A percentile compares a stretch with the other conserved stretches of the same genome.
phyloP scores from a whole-genome alignment of 164 flowering plant species.

The Magnolia officinalis region DNA sequence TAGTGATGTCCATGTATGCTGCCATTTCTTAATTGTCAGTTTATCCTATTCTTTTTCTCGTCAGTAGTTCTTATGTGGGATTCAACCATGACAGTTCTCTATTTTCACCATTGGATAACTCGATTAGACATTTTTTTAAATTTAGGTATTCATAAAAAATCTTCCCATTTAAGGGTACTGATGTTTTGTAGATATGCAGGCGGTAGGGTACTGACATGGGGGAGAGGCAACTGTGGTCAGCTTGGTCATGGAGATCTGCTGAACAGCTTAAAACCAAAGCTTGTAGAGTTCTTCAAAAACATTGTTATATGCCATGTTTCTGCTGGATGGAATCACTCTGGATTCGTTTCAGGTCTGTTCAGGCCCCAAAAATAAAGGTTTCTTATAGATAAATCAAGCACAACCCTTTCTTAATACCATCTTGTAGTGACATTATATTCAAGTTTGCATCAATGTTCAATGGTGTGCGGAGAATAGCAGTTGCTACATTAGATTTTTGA shows the following conservation, averaged over 20 bases:
- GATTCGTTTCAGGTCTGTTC: slow-evolving; percentile 73
- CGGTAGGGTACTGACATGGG: slow-evolving; percentile 79
- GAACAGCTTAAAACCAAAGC: slow-evolving; percentile 49
- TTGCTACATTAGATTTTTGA: no score
- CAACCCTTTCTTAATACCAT: background rate
- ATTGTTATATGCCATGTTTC: slow-evolving; percentile 45
- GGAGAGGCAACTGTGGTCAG: slow-evolving; percentile 89
- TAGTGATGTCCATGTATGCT: background rate
- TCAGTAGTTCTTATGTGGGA: background rate
- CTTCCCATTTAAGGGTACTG: background rate
- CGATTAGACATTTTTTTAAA: background rate
- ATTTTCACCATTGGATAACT: background rate
- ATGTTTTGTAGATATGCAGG: slow-evolving; percentile 5
- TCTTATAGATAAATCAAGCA: background rate
- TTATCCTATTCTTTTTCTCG: background rate
- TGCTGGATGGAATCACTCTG: slow-evolving; percentile 98
- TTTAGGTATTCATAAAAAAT: background rate
- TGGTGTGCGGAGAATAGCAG: no score
- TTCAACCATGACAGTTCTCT: background rate
- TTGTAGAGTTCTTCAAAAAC: slow-evolving; percentile 31
- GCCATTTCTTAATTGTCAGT: background rate
- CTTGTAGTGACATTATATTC: background rate
- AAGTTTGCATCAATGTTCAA: no score
- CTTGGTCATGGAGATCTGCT: slow-evolving; percentile 70
- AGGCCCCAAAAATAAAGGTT: background rate